Conservation (phyloP, 2,329 filamentous ascomycete genomes). For the Neophaeococcomyces aloes region DNA sequence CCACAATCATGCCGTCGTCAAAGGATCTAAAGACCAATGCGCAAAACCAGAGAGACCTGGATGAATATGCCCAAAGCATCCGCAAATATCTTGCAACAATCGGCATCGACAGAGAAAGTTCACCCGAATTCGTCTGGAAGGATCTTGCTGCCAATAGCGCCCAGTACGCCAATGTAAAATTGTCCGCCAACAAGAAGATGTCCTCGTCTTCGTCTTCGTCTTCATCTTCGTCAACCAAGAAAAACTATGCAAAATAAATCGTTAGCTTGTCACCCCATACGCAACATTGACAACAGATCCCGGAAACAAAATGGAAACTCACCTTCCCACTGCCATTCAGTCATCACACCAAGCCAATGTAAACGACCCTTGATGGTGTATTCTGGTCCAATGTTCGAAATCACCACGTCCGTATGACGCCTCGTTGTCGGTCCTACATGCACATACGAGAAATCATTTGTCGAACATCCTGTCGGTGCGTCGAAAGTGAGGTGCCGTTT, state of each 20-base stretch:
- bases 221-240: conserved; percentile 26
- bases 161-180: conserved; percentile 11
- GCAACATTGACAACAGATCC: conserved; percentile 2
- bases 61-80: conserved; percentile 21
- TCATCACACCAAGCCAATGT: conserved; percentile 64
- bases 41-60: conserved; percentile 13
- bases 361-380: conserved; percentile 55
- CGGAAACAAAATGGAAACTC: conserved; percentile 26
- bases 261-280: conserved; percentile 13
- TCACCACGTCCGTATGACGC: conserved; percentile 4
- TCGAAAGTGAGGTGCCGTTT: conserved; percentile 2
- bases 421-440: no score
- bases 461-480: no score
- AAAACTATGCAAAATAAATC: conserved; percentile 26
- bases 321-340: conserved; percentile 64
- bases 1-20: neutral
- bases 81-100: conserved; percentile 14
- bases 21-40: conserved; percentile 3
- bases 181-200: conserved; percentile 7
- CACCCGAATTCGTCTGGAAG: conserved; percentile 20
- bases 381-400: conserved; percentile 40
- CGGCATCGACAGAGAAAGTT: conserved; percentile 13
- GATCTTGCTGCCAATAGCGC: conserved; percentile 16
- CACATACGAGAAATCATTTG: no score
- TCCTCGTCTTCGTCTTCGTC: no score